These are phyloP conservation scores for Apophysomyces ossiformis DNA, from an alignment of 371 early-diverging fungal species.

Conservation along the genomic window DNA sequence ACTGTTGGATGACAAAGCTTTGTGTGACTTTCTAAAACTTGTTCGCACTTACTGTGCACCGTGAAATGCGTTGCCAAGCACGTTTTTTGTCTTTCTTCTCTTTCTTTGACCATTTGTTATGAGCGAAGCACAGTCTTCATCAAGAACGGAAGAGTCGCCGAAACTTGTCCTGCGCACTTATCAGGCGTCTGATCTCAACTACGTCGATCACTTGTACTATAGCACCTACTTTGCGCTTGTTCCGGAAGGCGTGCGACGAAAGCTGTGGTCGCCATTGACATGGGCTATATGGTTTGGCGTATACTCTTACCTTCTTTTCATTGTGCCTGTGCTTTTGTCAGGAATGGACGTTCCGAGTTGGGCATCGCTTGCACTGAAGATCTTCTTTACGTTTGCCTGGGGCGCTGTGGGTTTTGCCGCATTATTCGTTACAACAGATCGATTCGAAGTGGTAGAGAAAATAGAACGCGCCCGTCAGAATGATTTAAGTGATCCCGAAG, in stretches of 20 bases:
- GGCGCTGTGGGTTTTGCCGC: constrained; percentile 34
- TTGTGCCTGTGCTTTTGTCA: constrained; percentile 25
- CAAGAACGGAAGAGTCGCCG: constrained; percentile 18
- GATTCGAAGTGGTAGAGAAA: constrained; percentile 33
- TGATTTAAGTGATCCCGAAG: constrained; percentile 46
- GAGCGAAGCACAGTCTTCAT: background rate
- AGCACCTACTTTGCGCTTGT: constrained; percentile 40
- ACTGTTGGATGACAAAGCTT: too few relatives aligned
- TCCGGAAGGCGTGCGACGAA: constrained; percentile 46
- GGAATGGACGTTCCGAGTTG: constrained; percentile 30
- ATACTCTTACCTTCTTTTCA: constrained; percentile 31
- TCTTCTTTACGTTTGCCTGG: constrained; percentile 39
- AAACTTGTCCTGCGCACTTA: constrained; percentile 45
- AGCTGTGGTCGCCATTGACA: constrained; percentile 43
- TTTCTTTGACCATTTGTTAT: background rate
- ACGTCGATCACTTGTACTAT: constrained; percentile 32
- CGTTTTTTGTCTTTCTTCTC: background rate
- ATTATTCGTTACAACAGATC: constrained; percentile 40
- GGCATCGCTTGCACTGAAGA: constrained; percentile 21
- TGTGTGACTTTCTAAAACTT: too few relatives aligned
- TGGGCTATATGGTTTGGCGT: constrained; percentile 49
- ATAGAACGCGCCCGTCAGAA: constrained; percentile 42
- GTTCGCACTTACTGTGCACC: too few relatives aligned
- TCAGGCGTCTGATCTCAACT: constrained; percentile 29
- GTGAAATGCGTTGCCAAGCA: too few relatives aligned